Evolutionary conservation across 2,329 filamentous ascomycete species (phyloP), one percentile per base, ranked within the genome.

Genomic region (Ceratocystis huliohia): DNA sequence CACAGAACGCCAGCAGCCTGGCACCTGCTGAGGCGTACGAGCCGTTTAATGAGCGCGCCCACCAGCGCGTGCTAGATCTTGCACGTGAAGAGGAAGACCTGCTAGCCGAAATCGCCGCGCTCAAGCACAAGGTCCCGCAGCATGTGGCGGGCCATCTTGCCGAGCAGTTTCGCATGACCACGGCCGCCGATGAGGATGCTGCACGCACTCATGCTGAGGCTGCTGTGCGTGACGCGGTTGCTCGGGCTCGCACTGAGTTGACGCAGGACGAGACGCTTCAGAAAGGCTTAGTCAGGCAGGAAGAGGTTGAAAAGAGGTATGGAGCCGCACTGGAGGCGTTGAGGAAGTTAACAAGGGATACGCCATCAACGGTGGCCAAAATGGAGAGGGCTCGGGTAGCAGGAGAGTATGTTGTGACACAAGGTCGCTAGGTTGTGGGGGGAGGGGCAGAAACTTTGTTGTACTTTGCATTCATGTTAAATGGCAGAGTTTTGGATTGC

Each of bases 331-430:
- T 86, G 1, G 77, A 77, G 61, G 79, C 78, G 17, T 71, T 87
- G 65, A 80, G 75, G 2, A 74, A 78, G 69, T 70, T 87, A 66
- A 84, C 84, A 76, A 78, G 78, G 70, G 81, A 82, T 45, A 82
- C 87, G 81, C 83, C 84, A 17, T 79, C 82, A 22, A 81, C 82
- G 2, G 82, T 85, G 71, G 85, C 84, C 65, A 82, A 79, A 73
- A 86, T 86, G 81, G 84, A 87, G 77, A 78, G 84, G 73, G 84
- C 85, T 67, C 77, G 81, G 69, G 79, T 81, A 17, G 84, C 83
- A 25, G 82, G 80, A 17, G 78, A 82, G 70, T 85, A 85, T 73
- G 82, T 83, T 6, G 76, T 81, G 62, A 76, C 76, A 15, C 65
- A 77, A 70, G 65, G 70, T 8, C 67, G 69, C 4, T 71, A 57